These are phyloP conservation scores for Rhodotorula kratochvilovae DNA, from an alignment of 768 basidiomycete genomes.

Conservation along the genomic window DNA sequence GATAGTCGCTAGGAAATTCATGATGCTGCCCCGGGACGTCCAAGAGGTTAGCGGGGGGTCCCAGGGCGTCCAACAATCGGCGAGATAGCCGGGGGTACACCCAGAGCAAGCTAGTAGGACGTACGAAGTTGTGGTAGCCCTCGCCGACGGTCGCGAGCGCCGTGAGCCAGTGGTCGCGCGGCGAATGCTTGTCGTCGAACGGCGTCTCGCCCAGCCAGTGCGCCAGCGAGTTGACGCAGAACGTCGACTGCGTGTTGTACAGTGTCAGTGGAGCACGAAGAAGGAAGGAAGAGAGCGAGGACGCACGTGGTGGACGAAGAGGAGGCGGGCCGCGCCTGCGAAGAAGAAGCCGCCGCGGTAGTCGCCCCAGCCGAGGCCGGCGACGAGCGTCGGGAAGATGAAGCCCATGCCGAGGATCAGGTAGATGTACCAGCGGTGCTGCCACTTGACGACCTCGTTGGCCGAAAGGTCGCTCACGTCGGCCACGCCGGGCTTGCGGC, in stretches of 20 bases:
- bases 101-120: too few species aligned
- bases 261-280: background rate
- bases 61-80: background rate
- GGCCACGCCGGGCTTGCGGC: slow-evolving; percentile 62
- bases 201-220: slow-evolving; percentile 76
- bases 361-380: slow-evolving; percentile 68
- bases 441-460: slow-evolving; percentile 68
- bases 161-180: slow-evolving; percentile 60
- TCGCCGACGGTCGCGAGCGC: slow-evolving; percentile 80
- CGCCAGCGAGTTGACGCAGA: slow-evolving; percentile 82
- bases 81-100: too few species aligned
- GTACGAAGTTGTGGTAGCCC: slow-evolving; percentile 77
- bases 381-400: slow-evolving; percentile 62
- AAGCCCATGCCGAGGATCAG: slow-evolving; percentile 66
- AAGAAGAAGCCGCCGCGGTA: slow-evolving; percentile 70
- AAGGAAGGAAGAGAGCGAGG: background rate
- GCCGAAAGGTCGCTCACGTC: slow-evolving; percentile 69
- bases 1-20: slow-evolving; percentile 54
- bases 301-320: slow-evolving; percentile 75
- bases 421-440: slow-evolving; percentile 67
- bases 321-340: slow-evolving; percentile 68
- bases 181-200: slow-evolving; percentile 68
- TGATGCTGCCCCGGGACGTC: too few species aligned
- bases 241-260: slow-evolving; percentile 69
- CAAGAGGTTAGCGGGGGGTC: background rate